phyloP scores from a whole-genome alignment of 352 stramenopile species.

The Thraustochytrium striatum region DNA sequence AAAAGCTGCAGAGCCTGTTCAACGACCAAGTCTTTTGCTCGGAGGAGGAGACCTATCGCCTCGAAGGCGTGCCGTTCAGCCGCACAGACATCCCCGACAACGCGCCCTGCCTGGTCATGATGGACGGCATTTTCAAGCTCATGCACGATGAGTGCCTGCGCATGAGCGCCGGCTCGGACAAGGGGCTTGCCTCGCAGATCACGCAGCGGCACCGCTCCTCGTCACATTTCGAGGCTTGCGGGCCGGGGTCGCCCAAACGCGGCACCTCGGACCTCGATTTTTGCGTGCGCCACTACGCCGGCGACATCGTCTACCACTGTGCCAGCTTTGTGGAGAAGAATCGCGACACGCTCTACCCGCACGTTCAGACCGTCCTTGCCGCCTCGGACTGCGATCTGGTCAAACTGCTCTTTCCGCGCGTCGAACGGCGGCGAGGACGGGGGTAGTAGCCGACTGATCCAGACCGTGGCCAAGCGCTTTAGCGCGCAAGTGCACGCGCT shows the following conservation, averaged over 20 bases:
- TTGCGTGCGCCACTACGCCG: constrained; percentile 59
- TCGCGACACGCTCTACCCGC: constrained; percentile 79
- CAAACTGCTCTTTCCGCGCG: constrained; percentile 33
- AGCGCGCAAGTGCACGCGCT: constrained; percentile 49
- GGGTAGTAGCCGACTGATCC: constrained; percentile 3
- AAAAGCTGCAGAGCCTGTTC: constrained; percentile 78
- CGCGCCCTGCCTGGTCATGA: constrained; percentile 1
- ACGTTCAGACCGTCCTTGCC: constrained; percentile 52
- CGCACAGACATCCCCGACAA: constrained; percentile 35
- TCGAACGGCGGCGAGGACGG: not conserved
- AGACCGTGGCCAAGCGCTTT: constrained; percentile 54
- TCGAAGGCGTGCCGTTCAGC: constrained; percentile 53
- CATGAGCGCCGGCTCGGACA: constrained; percentile 34
- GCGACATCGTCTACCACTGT: constrained; percentile 76
- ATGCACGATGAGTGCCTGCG: constrained; percentile 46
- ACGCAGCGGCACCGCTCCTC: not conserved
- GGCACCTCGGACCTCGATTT: constrained; percentile 27
- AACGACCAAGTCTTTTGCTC: constrained; percentile 71
- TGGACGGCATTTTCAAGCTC: constrained; percentile 33
- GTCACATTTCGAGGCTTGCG: constrained; percentile 6
- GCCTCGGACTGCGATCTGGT: constrained; percentile 47
- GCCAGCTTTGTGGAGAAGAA: constrained; percentile 93
- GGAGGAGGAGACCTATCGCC: constrained; percentile 71
- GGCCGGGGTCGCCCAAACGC: not conserved
- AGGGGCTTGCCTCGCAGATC: constrained; percentile 11